Conservation (phyloP, 352 stramenopile species). For the Hyphochytrium catenoides region DNA sequence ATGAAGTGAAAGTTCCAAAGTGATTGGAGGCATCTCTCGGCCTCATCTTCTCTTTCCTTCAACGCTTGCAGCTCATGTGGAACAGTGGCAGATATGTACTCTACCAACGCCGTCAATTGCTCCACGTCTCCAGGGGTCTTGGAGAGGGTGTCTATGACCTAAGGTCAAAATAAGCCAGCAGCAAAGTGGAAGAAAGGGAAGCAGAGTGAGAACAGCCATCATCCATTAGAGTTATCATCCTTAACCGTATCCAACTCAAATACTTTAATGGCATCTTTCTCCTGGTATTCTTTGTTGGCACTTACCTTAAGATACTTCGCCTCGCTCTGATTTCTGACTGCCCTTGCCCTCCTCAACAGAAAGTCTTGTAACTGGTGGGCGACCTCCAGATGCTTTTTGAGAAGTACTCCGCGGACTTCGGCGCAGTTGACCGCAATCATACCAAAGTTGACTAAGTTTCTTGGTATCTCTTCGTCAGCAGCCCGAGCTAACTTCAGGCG, state of each 20-base stretch:
- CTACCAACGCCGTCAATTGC: no score
- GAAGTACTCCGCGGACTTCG: slow-evolving; percentile 30
- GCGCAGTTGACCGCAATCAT: slow-evolving; percentile 55
- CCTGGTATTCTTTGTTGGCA: background rate
- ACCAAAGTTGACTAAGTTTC: slow-evolving; percentile 32
- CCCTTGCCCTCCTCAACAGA: slow-evolving; percentile 40
- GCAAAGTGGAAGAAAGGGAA: no score
- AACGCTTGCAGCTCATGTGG: no score
- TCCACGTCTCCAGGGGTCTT: no score
- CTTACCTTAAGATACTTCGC: slow-evolving; percentile 23
- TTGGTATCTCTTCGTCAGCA: slow-evolving; percentile 29
- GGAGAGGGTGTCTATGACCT: no score
- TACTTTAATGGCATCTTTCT: slow-evolving; percentile 51
- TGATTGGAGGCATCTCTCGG: no score
- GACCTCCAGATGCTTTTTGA: slow-evolving; percentile 43
- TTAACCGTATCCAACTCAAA: slow-evolving; percentile 31
- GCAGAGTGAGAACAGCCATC: slow-evolving; percentile 44
- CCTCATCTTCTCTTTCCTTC: no score
- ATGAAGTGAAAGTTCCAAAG: no score
- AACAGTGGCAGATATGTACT: no score
- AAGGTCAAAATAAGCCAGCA: no score
- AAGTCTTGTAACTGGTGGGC: slow-evolving; percentile 40
- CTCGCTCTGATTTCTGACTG: slow-evolving; percentile 34
- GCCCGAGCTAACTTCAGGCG: slow-evolving; percentile 28
- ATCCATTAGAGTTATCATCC: slow-evolving; percentile 39